Evolutionary conservation across 108 stramenopile genomes (phyloP).

Genomic region (Skeletonema costatum): DNA sequence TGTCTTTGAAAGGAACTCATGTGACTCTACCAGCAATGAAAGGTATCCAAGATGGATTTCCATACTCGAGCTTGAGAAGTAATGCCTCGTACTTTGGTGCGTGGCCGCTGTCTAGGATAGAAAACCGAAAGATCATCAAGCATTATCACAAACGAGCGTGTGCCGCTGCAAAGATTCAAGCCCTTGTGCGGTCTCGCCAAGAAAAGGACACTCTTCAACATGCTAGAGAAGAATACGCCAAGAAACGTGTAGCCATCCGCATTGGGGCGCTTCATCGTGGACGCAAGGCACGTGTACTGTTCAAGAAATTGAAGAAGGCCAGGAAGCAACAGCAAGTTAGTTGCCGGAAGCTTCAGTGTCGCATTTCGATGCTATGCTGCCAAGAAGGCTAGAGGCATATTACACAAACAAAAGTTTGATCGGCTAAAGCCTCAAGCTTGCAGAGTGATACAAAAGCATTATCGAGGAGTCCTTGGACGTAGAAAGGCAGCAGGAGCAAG

Average conservation of each 20-base stretch:
- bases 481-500: constrained; percentile 18
- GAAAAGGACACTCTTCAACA: constrained; percentile 37
- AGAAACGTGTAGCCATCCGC: constrained; percentile 30
- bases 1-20: constrained; percentile 45
- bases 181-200: constrained; percentile 18
- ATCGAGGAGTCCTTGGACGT: constrained; percentile 34
- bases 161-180: constrained; percentile 49
- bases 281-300: constrained; percentile 28
- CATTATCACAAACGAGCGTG: constrained; percentile 23
- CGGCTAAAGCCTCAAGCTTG: constrained; percentile 24
- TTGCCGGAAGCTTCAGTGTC: constrained; percentile 26
- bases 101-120: constrained; percentile 34
- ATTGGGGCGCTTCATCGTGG: constrained; percentile 48
- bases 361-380: constrained; percentile 22
- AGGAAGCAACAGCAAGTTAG: constrained; percentile 3
- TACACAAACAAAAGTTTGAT: constrained; percentile 19
- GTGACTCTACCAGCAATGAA: constrained; percentile 27
- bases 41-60: constrained; percentile 34
- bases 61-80: constrained; percentile 22
- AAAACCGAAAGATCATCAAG: constrained; percentile 50
- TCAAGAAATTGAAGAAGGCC: constrained; percentile 16
- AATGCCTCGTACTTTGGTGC: constrained; percentile 45
- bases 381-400: constrained; percentile 6
- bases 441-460: constrained; percentile 27
- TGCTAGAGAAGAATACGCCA: constrained; percentile 39